Conservation (phyloP, 495 filamentous ascomycete genomes). For the Daldinia bambusicola region DNA sequence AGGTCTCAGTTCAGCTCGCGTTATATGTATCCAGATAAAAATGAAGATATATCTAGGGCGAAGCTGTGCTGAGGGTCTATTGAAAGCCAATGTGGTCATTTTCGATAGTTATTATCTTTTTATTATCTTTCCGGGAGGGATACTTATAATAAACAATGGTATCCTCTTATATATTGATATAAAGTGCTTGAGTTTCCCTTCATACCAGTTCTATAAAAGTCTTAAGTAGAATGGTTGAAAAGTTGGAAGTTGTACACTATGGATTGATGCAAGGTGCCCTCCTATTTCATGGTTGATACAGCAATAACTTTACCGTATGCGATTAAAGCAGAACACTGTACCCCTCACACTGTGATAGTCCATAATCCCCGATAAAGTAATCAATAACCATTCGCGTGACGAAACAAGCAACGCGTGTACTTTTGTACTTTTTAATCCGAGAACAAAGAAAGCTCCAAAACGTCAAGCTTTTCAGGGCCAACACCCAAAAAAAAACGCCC, state of each 20-base stretch:
- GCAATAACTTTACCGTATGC: neutral
- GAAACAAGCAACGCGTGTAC: constrained; percentile 28
- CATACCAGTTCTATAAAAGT: neutral
- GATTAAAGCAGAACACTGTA: neutral
- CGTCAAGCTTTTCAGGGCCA: constrained; percentile 20
- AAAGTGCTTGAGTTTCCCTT: neutral
- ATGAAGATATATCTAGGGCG: constrained; percentile 19
- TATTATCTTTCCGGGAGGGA: no score
- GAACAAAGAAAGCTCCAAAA: constrained; percentile 33
- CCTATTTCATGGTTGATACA: neutral
- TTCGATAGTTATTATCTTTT: neutral
- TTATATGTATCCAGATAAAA: neutral
- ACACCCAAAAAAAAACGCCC: constrained; percentile 13
- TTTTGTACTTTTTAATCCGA: constrained; percentile 19
- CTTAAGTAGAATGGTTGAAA: neutral
- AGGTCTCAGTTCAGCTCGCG: constrained; percentile 9
- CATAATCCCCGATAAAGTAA: constrained; percentile 22
- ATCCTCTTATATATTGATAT: no score
- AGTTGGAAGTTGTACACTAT: neutral
- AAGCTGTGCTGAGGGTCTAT: constrained; percentile 5
- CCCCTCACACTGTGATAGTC: constrained; percentile 16
- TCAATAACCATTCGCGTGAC: constrained; percentile 44
- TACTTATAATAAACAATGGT: no score
- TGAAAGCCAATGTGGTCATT: neutral
- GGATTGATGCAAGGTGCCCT: neutral